Base-by-base conservation (phyloP, 805 yeast genomes). In the Yueomyces sinensis region DNA sequence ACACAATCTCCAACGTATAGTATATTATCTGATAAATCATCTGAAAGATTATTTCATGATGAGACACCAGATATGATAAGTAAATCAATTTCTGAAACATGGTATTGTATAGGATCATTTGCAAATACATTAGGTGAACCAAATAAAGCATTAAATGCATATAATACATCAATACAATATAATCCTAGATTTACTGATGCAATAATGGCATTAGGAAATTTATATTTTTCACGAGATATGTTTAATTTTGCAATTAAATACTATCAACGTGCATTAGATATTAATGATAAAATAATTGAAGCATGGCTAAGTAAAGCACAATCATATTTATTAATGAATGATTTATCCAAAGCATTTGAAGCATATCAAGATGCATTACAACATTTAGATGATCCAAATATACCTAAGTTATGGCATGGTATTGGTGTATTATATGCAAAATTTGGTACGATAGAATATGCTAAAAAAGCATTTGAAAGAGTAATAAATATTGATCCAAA, bases 331-430 rank as follows among this genome's bases (percentile, higher is more conserved):
- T 89, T 91, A 95, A 65, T 87, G 55, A 98, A 91, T 58, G 98
- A 91, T 51, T 68, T 91, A 41, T 95, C 83, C 56, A 74, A 94
- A 48, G 96, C 96, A 5, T 91, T 91, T 56, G 79, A 87, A 30
- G 94, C 97, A 3, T 91, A 91, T 62, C 98, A 91, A 62, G 86
- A 93, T 53, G 97, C 97, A 2, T 65, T 91, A 33, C 80, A 82
- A 57, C 89, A 86, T 55, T 62, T 87, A 52, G 83, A 81, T 43
- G 87, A 91, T 52, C 93, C 95, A 32, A 83, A 84, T 45, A 96
- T 87, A 35, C 97, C 97, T 37, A 86, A 86, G 54, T 70, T 91
- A 46, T 91, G 98, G 98, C 96, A 91, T 59, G 98, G 98, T 0
- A 89, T 91, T 44, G 98, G 98, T 24, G 91, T 91, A 39, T 67